These are phyloP conservation scores for Nicotiana benthamiana DNA, from an alignment of 257 asterid genomes.

Conservation along the genomic window DNA sequence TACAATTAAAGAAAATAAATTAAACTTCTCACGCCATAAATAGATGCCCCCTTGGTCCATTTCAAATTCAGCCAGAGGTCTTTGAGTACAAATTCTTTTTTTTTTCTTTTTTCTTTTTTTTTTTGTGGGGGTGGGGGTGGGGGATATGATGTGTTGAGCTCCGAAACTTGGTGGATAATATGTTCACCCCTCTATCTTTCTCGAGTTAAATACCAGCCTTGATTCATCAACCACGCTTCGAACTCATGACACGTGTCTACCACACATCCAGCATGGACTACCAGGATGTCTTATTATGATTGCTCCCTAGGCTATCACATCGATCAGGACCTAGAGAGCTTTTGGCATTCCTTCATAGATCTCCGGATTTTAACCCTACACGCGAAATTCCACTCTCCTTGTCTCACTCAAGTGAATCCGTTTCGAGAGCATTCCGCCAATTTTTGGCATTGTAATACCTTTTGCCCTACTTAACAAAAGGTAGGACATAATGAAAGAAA, in stretches of 20 bases:
- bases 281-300: not conserved
- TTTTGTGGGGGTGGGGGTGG: no score
- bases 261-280: not conserved
- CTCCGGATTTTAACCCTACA: no score
- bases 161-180: not conserved
- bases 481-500: no score
- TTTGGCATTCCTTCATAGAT: conserved; percentile 1
- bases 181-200: not conserved
- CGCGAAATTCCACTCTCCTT: not conserved
- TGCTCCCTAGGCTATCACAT: conserved; percentile 2
- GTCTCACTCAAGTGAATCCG: conserved; percentile 8
- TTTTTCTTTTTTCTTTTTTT: no score
- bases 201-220: not conserved
- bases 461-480: no score
- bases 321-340: conserved; percentile 10
- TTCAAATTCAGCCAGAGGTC: not conserved
- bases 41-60: not conserved
- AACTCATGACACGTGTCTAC: not conserved
- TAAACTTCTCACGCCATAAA: not conserved
- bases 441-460: not conserved
- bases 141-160: not conserved
- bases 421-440: not conserved
- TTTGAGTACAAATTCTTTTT: not conserved
- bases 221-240: not conserved
- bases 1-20: not conserved